phyloP scores from a whole-genome alignment of 2,329 filamentous ascomycete species.

The Aspergillus ochraceoroseus region DNA sequence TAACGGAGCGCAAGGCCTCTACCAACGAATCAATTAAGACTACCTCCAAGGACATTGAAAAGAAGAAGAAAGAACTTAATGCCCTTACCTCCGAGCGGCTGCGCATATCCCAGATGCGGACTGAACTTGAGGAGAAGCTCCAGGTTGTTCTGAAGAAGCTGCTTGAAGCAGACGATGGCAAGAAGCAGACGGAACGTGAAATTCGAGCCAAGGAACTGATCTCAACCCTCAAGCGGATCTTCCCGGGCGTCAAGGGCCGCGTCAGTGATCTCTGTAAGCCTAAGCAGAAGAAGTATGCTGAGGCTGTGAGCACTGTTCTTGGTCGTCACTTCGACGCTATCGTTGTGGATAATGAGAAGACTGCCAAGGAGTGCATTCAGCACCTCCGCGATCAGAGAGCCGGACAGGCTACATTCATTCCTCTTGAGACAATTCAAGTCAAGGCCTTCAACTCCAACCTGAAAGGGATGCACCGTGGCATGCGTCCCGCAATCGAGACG shows the following conservation, averaged over 20 bases:
- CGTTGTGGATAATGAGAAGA: constrained; percentile 91
- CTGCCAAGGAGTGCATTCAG: constrained; percentile 86
- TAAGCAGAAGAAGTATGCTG: constrained; percentile 94
- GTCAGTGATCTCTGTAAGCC: constrained; percentile 89
- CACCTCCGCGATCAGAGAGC: constrained; percentile 88
- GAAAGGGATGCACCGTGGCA: constrained; percentile 78
- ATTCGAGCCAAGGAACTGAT: constrained; percentile 75
- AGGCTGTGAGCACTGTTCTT: constrained; percentile 86
- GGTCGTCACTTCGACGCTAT: constrained; percentile 92
- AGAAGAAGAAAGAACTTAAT: constrained; percentile 88
- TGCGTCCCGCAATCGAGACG: constrained; percentile 86
- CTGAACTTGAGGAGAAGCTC: constrained; percentile 88
- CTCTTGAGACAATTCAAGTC: constrained; percentile 94
- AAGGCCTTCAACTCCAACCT: constrained; percentile 83
- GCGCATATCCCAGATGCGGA: constrained; percentile 72
- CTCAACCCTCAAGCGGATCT: constrained; percentile 79
- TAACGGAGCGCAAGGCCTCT: constrained; percentile 63
- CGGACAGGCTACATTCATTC: constrained; percentile 87
- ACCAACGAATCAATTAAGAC: constrained; percentile 61
- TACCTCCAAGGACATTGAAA: constrained; percentile 70
- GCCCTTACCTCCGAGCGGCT: constrained; percentile 76
- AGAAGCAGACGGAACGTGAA: constrained; percentile 80
- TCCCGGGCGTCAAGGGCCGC: constrained; percentile 83
- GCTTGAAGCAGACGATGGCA: constrained; percentile 77
- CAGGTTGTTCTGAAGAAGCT: constrained; percentile 74